Evolutionary conservation across 768 basidiomycete genomes (phyloP).

Genomic region (Kwoniella sp.): DNA sequence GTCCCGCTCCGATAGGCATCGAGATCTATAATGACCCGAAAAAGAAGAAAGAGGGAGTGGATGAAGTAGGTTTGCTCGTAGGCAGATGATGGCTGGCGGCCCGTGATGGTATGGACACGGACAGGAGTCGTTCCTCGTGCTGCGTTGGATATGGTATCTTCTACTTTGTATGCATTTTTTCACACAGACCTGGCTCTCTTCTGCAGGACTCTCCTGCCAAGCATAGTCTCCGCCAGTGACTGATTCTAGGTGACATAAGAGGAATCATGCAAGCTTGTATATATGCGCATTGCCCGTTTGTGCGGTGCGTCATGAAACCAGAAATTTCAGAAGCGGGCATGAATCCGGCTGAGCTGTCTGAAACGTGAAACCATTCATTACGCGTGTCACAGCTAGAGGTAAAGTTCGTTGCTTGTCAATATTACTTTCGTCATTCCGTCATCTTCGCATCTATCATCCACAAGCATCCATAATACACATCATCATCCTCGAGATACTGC

Average conservation of each 20-base stretch:
- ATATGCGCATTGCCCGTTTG: no score
- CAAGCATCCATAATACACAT: not conserved
- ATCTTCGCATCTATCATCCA: not conserved
- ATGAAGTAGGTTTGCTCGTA: constrained; percentile 25
- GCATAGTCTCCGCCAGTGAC: no score
- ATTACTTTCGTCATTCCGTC: not conserved
- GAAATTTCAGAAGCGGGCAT: not conserved
- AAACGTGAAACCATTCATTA: not conserved
- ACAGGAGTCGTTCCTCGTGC: no score
- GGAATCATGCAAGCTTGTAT: no score
- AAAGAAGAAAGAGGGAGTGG: constrained; percentile 14
- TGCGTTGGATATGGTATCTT: not conserved
- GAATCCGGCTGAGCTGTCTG: not conserved
- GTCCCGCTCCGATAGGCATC: no score
- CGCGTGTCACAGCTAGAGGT: not conserved
- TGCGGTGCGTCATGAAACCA: constrained; percentile 1
- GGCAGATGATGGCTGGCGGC: constrained; percentile 12
- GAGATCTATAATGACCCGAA: constrained; percentile 26
- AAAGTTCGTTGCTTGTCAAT: not conserved
- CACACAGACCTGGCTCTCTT: no score
- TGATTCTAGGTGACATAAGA: no score
- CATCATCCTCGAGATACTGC: not conserved
- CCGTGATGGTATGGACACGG: no score
- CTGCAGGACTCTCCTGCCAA: no score
- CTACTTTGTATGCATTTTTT: not conserved